Evolutionary conservation across 1,284 basidiomycete genomes (phyloP), one percentile per base, ranked within the genome.

Genomic region (Mycosarcoma mackinlayi): DNA sequence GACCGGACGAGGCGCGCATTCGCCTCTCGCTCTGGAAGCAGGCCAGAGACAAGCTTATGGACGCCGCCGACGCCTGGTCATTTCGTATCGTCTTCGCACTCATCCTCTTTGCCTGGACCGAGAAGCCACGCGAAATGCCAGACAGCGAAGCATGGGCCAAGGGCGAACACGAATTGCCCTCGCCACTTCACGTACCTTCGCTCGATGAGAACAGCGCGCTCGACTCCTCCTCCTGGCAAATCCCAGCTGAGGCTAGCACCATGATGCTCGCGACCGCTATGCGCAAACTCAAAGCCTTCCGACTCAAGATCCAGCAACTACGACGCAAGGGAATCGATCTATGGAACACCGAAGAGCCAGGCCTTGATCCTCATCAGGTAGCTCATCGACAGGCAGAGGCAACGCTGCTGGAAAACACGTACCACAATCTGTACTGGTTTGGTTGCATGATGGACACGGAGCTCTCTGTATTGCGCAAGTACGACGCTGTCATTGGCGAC

Each of bases 251-350:
- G 40, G 65, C 65, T 4, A 59, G 54, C 38, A 68, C 65, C 4
- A 68, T 68, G 65, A 68, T 68, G 65, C 55, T 68, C 23, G 65
- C 65, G 19, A 63, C 65, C 5, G 65, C 65, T 14, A 62, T 62
- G 59, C 54, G 65, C 7, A 68, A 68, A 27, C 59, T 68, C 46
- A 59, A 59, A 34, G 52, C 54, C 0, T 68, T 68, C 51, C 65
- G 65, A 3, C 46, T 56, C 21, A 62, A 62, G 47, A 62, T 68
- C 35, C 59, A 59, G 55, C 54, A 63, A 16, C 55, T 68, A 3
- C 10, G 57, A 3, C 59, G 65, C 14, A 57, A 57, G n/a, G 65
- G 65, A 13, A 55, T 68, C 27, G 65, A 68, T 31, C 55, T 61
- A 4, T 68, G 65, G 65, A 54, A 50, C 5, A 55, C 55, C 3